Conservation (phyloP, 306 rosid species). For the Potentilla sterilis region DNA sequence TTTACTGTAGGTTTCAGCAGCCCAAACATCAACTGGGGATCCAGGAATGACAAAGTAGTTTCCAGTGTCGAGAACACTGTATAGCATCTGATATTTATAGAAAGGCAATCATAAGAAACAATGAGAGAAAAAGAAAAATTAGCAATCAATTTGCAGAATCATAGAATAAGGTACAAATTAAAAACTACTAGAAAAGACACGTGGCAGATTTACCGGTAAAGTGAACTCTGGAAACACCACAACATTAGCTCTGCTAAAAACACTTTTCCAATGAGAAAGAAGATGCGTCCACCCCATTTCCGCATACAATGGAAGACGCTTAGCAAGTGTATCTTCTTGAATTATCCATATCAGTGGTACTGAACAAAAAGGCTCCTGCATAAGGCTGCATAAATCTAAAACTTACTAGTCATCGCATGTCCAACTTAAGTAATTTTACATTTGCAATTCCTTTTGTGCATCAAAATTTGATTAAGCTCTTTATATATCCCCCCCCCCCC, state of each 20-base stretch:
- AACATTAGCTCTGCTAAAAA: constrained; percentile 72
- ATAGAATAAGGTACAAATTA: constrained; percentile 14
- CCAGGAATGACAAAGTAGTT: constrained; percentile 95
- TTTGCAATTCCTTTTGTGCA: background rate
- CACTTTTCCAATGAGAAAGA: constrained; percentile 78
- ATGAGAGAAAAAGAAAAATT: constrained; percentile 41
- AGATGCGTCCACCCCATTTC: constrained; percentile 70
- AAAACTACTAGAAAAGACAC: background rate
- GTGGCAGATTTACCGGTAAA: constrained; percentile 63
- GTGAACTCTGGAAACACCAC: constrained; percentile 91
- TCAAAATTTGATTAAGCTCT: background rate
- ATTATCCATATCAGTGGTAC: constrained; percentile 90
- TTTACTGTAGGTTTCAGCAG: constrained; percentile 62
- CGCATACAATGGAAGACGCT: constrained; percentile 69
- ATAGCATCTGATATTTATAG: constrained; percentile 71
- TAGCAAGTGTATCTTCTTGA: constrained; percentile 86
- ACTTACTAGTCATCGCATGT: constrained; percentile 62
- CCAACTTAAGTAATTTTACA: constrained; percentile 29
- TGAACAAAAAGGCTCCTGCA: constrained; percentile 98
- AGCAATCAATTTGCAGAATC: constrained; percentile 14
- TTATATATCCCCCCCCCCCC: too few relatives aligned
- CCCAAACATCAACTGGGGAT: constrained; percentile 88
- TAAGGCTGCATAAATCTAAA: constrained; percentile 95
- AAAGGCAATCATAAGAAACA: constrained; percentile 12
- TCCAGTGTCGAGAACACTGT: constrained; percentile 83